Percentiles rank a stretch among this genome's conserved stretches.
phyloP scores from a whole-genome alignment of 1,284 basidiomycete genomes.

The Golubevia pallescens region DNA sequence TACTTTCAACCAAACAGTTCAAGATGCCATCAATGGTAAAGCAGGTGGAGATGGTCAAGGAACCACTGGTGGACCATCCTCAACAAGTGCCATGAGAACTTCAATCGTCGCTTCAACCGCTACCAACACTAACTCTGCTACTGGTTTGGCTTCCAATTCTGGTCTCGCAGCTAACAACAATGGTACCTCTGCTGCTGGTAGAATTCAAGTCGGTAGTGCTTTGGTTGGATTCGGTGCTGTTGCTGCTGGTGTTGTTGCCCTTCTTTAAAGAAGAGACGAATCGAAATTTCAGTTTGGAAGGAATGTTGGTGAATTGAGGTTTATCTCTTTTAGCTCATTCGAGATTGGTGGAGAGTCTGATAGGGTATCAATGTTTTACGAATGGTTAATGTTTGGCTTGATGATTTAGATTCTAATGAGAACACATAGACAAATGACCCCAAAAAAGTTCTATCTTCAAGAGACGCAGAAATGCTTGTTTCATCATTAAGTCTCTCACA shows the following conservation, averaged over 20 bases:
- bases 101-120: constrained; percentile 43
- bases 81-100: background rate
- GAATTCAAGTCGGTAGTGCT: constrained; percentile 25
- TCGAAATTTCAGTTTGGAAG: background rate
- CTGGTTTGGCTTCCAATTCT: constrained; percentile 2
- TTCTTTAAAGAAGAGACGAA: background rate
- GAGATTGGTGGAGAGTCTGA: background rate
- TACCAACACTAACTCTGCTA: constrained; percentile 42
- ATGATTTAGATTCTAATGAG: too few species aligned
- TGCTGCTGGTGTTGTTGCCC: background rate
- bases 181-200: constrained; percentile 42
- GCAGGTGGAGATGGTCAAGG: background rate
- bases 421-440: too few species aligned
- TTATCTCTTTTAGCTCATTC: background rate
- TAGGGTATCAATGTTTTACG: too few species aligned
- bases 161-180: background rate
- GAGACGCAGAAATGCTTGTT: too few species aligned
- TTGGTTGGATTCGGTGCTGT: background rate
- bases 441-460: too few species aligned
- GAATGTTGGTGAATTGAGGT: background rate
- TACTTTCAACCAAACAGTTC: constrained; percentile 23
- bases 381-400: too few species aligned
- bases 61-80: background rate
- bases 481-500: too few species aligned
- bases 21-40: background rate